phyloP scores from a whole-genome alignment of 2,329 filamentous ascomycete genomes.

The Cladosporium halotolerans region DNA sequence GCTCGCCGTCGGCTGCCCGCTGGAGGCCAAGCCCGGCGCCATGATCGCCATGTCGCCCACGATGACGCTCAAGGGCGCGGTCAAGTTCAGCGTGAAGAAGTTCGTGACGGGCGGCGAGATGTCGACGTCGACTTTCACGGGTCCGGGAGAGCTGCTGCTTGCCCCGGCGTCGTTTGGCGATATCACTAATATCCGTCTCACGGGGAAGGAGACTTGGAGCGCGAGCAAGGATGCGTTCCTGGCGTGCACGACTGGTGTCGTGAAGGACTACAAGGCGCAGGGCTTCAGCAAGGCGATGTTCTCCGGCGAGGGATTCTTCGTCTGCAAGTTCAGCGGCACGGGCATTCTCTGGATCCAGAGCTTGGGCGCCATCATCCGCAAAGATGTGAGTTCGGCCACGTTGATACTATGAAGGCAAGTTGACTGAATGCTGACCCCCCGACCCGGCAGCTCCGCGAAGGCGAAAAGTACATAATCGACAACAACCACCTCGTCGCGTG shows the following conservation, averaged over 20 bases:
- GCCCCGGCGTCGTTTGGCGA: conserved; percentile 78
- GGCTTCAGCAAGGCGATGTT: conserved; percentile 86
- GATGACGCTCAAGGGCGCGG: conserved; percentile 71
- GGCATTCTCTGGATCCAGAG: conserved; percentile 86
- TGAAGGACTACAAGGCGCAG: conserved; percentile 79
- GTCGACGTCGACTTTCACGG: conserved; percentile 71
- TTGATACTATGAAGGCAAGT: too few species aligned
- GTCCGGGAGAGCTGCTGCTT: conserved; percentile 82
- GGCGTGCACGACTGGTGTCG: conserved; percentile 75
- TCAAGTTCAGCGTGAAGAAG: conserved; percentile 90
- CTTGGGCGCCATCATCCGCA: conserved; percentile 90
- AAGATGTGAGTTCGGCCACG: conserved; percentile 61
- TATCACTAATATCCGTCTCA: conserved; percentile 70
- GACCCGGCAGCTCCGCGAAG: conserved; percentile 44
- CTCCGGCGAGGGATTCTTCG: conserved; percentile 83
- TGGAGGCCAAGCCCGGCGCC: conserved; percentile 72
- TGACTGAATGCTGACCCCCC: neutral
- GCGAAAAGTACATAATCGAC: conserved; percentile 81
- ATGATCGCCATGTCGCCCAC: conserved; percentile 96
- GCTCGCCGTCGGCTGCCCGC: conserved; percentile 78
- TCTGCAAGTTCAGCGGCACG: conserved; percentile 75
- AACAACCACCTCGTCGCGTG: conserved; percentile 75
- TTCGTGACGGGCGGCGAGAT: conserved; percentile 78
- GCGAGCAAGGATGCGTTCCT: conserved; percentile 84
- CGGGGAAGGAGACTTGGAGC: conserved; percentile 69